Evolutionary conservation across 2,329 filamentous ascomycete species (phyloP), one percentile per base, ranked within the genome.

Genomic region (Colletotrichum tofieldiae): DNA sequence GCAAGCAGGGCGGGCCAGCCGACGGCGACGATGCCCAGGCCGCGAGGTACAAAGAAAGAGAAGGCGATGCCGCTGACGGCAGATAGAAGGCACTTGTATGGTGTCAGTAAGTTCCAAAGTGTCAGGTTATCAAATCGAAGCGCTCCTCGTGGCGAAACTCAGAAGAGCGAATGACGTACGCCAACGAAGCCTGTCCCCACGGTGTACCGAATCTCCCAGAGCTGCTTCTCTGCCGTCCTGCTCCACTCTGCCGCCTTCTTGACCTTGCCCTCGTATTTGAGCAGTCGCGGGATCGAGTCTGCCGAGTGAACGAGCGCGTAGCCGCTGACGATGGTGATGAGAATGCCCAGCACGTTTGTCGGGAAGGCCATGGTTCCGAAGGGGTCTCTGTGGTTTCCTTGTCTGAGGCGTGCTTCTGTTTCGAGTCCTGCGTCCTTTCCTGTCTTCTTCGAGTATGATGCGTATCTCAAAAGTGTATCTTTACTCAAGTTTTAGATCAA

Each of bases 181-280:
- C 75, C 75, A 32, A 76, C 62, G 29, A 80, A 73, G 1, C 78
- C 79, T 2, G 77, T 75, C 20, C 73, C 78, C 18, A 80, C 77
- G 20, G 79, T 79, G 67, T 77, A 77, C 11, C 78, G 73, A 20
- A 78, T 76, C 6, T 76, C 76, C 77, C 77, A 76, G 16, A 80
- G 73, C 8, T 74, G 72, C 49, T 77, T 76, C 65, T 77, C 74
- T 1, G 77, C 78, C 1, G 72, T 69, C 32, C 64, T 72, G 73
- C 78, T 80, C 79, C 79, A 80, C 12, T 79, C 76, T 9, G 78
- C 79, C 3, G 78, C 78, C 66, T 76, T 77, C 61, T 79, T 67
- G 29, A 76, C 78, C 29, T 78, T 77, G 5, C 68, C 65, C 59
- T 80, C 78, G 73, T 80, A 80, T 26, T 74, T 77, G 18, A 66